A percentile compares a stretch with the other conserved stretches of the same genome.
These are phyloP conservation scores for Eimeria necatrix DNA, from an alignment of 169 alveolate genomes.

Conservation along the genomic window DNA sequence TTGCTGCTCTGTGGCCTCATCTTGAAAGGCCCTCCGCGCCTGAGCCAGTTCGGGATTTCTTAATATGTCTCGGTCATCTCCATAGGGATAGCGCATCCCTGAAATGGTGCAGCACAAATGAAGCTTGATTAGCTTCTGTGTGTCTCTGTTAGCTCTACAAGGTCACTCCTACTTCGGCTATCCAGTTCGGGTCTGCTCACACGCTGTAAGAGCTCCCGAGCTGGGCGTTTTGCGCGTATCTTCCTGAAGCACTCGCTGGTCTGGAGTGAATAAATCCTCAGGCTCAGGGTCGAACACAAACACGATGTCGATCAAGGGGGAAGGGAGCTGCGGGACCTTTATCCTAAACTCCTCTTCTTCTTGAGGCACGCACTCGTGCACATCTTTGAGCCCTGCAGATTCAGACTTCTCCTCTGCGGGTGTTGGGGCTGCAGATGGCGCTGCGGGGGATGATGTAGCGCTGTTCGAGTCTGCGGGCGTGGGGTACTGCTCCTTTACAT, in stretches of 20 bases:
- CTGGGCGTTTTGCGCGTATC: neutral
- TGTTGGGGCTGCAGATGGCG: neutral
- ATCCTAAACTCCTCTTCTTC: neutral
- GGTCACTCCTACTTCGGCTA: neutral
- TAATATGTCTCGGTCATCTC: conserved; percentile 40
- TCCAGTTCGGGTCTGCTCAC: neutral
- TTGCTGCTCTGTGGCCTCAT: conserved; percentile 8
- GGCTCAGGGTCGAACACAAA: conserved; percentile 55
- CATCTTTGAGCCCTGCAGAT: neutral
- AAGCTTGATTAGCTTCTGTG: neutral
- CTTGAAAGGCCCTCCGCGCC: conserved; percentile 1
- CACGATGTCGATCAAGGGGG: conserved; percentile 13
- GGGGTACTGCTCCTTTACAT: conserved; percentile 1
- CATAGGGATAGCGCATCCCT: conserved; percentile 36
- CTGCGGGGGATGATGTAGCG: neutral
- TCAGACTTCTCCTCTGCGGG: neutral
- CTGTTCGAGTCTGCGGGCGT: neutral
- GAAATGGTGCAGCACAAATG: neutral
- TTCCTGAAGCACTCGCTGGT: conserved; percentile 27
- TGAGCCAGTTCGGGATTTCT: neutral
- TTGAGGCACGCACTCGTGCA: neutral
- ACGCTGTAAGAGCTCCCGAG: neutral
- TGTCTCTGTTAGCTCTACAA: too few species aligned
- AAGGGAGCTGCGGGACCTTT: neutral
- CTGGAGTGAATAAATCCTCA: neutral